Percentiles rank a stretch among this genome's conserved stretches.
These are phyloP conservation scores for Ceratocystis huliohia DNA, from an alignment of 2,329 filamentous ascomycete genomes.

Conservation along the genomic window DNA sequence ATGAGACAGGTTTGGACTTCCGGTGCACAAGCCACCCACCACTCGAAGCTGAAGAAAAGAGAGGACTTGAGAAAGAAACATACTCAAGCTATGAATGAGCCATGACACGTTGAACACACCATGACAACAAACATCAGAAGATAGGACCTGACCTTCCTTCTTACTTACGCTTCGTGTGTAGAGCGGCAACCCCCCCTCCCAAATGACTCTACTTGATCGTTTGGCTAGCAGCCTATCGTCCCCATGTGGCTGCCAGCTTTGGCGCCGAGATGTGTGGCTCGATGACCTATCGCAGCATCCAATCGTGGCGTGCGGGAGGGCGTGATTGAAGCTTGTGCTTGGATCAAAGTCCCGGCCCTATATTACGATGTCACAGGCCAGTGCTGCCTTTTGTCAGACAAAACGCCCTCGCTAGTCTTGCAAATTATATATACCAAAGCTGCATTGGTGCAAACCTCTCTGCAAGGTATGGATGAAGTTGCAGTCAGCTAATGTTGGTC, in stretches of 20 bases:
- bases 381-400: neutral
- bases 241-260: no score
- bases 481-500: no score
- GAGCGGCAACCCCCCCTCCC: no score
- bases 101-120: neutral
- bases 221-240: no score
- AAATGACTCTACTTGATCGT: no score
- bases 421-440: neutral
- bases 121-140: no score
- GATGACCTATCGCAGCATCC: neutral
- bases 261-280: no score
- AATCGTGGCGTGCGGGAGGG: neutral
- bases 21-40: neutral
- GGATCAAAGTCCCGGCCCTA: neutral
- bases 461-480: neutral
- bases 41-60: neutral
- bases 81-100: neutral
- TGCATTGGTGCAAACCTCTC: neutral
- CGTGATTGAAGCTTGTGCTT: neutral
- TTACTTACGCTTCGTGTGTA: no score
- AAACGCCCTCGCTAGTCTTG: neutral
- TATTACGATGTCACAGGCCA: neutral
- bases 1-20: neutral
- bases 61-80: neutral
- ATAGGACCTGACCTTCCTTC: no score